phyloP scores from a whole-genome alignment of 164 flowering plant genomes.

The Santalum album region DNA sequence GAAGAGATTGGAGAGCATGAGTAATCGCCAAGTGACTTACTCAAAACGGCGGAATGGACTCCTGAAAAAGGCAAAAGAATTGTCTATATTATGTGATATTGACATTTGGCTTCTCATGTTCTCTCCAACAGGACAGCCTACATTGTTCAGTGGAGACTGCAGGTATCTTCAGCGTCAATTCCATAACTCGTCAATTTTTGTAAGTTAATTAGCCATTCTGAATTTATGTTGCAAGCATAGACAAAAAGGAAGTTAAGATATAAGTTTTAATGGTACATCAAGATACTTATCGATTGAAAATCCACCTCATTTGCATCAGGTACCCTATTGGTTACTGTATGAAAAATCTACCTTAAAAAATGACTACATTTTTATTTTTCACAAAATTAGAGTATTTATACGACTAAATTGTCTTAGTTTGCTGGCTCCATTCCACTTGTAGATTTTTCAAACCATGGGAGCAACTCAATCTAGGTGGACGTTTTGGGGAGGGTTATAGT shows the following conservation, averaged over 20 bases:
- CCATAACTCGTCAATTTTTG: not conserved
- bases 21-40: constrained; percentile 69
- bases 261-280: not conserved
- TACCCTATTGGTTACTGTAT: no score
- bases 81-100: constrained; percentile 75
- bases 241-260: not conserved
- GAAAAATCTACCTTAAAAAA: no score
- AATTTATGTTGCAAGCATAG: not conserved
- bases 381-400: no score
- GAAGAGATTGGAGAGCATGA: constrained; percentile 69
- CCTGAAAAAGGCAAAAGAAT: constrained; percentile 74
- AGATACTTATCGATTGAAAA: not conserved
- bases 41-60: constrained; percentile 73
- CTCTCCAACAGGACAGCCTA: constrained; percentile 76
- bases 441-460: no score
- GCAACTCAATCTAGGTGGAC: no score
- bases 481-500: no score
- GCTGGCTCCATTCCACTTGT: no score
- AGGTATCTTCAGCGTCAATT: constrained; percentile 31
- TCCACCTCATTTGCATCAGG: not conserved
- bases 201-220: not conserved
- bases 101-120: constrained; percentile 77
- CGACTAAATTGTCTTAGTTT: no score
- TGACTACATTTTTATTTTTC: no score
- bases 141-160: constrained; percentile 57